Conservation (phyloP, 495 filamentous ascomycete species). For the Talaromyces wortmannii region DNA sequence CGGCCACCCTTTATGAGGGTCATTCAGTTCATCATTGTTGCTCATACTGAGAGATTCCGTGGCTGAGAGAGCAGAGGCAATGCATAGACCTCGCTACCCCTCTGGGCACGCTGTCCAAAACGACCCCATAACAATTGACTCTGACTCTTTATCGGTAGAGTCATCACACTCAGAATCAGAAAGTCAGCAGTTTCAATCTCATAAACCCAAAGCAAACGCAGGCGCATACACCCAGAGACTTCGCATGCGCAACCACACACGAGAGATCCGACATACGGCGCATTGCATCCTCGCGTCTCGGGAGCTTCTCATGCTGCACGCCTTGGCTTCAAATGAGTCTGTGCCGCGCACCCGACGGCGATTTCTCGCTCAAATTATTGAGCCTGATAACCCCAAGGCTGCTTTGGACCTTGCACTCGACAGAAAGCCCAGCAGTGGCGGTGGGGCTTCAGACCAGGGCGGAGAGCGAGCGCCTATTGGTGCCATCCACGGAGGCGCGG, state of each 20-base stretch:
- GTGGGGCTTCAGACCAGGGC: too few relatives aligned
- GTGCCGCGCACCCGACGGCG: slow-evolving; percentile 34
- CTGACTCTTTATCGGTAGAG: too few relatives aligned
- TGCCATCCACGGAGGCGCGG: background rate
- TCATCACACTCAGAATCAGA: too few relatives aligned
- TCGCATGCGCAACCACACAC: background rate
- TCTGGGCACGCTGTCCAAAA: too few relatives aligned
- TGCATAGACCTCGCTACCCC: too few relatives aligned
- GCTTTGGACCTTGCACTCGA: background rate
- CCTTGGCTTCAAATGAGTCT: slow-evolving; percentile 26
- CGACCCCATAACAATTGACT: too few relatives aligned
- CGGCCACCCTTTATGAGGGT: too few relatives aligned
- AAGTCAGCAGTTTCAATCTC: background rate
- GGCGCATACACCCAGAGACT: background rate
- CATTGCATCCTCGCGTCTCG: slow-evolving; percentile 26
- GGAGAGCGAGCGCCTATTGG: background rate
- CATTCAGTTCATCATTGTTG: too few relatives aligned
- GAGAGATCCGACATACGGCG: slow-evolving; percentile 29
- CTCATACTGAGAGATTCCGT: too few relatives aligned
- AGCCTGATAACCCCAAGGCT: slow-evolving; percentile 16
- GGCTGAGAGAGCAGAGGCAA: too few relatives aligned
- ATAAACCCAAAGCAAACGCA: background rate
- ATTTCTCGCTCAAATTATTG: slow-evolving; percentile 27
- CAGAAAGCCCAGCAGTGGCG: background rate
- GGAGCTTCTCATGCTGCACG: slow-evolving; percentile 29